These are phyloP conservation scores for Apostasia ramifera DNA, from an alignment of 106 monocot species.

Conservation along the genomic window DNA sequence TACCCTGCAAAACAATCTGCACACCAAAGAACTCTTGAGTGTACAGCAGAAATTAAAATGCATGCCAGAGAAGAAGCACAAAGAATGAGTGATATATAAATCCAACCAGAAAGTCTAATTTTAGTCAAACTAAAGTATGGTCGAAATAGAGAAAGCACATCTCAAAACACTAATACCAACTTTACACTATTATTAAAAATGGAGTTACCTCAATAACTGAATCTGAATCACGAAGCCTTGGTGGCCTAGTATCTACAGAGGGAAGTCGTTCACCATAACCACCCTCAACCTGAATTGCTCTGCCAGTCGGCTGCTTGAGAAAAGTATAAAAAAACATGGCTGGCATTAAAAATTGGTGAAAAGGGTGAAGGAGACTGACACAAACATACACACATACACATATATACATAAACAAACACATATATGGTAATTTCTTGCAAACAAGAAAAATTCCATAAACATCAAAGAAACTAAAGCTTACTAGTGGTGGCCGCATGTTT, in stretches of 20 bases:
- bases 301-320: slow-evolving; percentile 57
- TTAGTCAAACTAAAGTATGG: too few species aligned
- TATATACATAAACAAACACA: not conserved
- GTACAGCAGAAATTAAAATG: not conserved
- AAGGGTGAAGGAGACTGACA: not conserved
- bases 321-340: slow-evolving; percentile 8
- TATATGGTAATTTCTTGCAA: too few species aligned
- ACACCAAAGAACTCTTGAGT: not conserved
- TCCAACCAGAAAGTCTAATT: too few species aligned
- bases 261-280: slow-evolving; percentile 77
- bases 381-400: not conserved
- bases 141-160: too few species aligned
- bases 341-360: not conserved
- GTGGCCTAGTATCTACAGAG: slow-evolving; percentile 79
- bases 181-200: not conserved
- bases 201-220: slow-evolving; percentile 74
- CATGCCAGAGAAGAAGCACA: not conserved
- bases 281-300: slow-evolving; percentile 89
- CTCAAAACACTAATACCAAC: too few species aligned
- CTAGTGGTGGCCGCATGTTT: slow-evolving; percentile 41
- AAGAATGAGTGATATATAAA: not conserved
- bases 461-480: slow-evolving; percentile 25
- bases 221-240: slow-evolving; percentile 73
- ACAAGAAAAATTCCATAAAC: too few species aligned
- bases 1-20: slow-evolving; percentile 66